Evolutionary conservation across 805 yeast genomes (phyloP), one percentile per base, ranked within the genome.

Genomic region (Lipomyces kockii): DNA sequence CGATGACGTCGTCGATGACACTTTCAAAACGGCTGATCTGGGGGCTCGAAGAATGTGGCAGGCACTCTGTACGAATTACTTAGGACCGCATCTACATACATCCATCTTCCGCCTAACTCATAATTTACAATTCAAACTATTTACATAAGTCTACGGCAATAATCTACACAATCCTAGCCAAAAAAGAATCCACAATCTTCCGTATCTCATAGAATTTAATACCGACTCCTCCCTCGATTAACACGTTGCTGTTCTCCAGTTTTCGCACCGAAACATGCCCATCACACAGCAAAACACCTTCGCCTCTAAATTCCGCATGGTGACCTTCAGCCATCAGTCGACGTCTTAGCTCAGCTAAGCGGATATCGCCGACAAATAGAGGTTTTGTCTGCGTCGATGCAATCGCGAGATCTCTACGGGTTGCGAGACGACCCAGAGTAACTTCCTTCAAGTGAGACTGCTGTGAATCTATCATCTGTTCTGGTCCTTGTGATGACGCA

Each of bases 231-330:
- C 99, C 98, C 73, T 94, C 97, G 14, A 95, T 87, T 3, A 89
- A 80, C n/a, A 94, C 84, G 74, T 89, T 89, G 56, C 97, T 97
- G 59, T 91, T 92, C 55, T 85, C 88, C 2, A 90, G 82, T 76
- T 94, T 94, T 63, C 91, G 81, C 8, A 95, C 86, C 0, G 91
- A 88, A 20, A 95, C 85, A 62, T 81, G 81, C 64, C 89, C 89
- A 74, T 93, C 93, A 56, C 96, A 89, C 14, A 93, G 97, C 52
- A 95, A 80, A 0, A 92, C 87, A 76, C 98, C 98, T 77, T 92
- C 97, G 63, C 97, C 96, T 77, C 89, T 87, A 77, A 94, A 92
- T 75, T 93, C 97, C 0, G 97, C 97, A 62, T 81, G 82, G 73
- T 89, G 85, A 60, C 91, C 89, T 64, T 80, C 78, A 4, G 82